A percentile compares a stretch with the other conserved stretches of the same genome.
Evolutionary conservation across 352 stramenopile species (phyloP).

Genomic region (Pythium volutum): DNA sequence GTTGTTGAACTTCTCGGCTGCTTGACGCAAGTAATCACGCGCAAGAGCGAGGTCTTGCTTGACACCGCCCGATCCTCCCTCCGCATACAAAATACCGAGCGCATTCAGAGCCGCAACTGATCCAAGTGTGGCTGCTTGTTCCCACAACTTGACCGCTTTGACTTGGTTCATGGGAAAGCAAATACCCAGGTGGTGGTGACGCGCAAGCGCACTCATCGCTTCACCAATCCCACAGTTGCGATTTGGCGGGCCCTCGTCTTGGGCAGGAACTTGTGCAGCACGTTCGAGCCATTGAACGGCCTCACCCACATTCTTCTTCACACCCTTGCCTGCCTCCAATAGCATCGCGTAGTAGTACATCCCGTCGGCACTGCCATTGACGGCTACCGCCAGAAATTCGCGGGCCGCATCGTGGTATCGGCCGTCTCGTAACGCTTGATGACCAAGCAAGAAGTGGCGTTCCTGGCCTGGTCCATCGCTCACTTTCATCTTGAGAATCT

Average conservation of each 20-base stretch:
- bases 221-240: background rate
- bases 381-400: background rate
- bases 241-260: background rate
- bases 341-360: conserved; percentile 17
- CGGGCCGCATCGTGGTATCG: background rate
- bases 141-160: background rate
- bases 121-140: background rate
- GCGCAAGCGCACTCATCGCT: conserved; percentile 1
- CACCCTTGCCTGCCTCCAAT: background rate
- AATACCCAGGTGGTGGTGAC: conserved; percentile 6
- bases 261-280: background rate
- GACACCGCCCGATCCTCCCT: background rate
- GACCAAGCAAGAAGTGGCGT: conserved; percentile 1
- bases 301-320: conserved; percentile 1
- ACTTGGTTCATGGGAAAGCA: conserved; percentile 1
- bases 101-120: background rate
- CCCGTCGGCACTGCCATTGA: background rate
- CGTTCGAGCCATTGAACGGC: conserved; percentile 1
- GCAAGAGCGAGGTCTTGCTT: background rate
- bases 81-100: conserved; percentile 2
- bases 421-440: background rate
- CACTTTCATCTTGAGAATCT: background rate
- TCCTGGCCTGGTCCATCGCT: background rate
- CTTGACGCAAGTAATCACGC: conserved; percentile 8
- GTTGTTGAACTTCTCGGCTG: conserved; percentile 8